Conservation (phyloP, 176 grass and related monocot species). For the Zea mays region DNA sequence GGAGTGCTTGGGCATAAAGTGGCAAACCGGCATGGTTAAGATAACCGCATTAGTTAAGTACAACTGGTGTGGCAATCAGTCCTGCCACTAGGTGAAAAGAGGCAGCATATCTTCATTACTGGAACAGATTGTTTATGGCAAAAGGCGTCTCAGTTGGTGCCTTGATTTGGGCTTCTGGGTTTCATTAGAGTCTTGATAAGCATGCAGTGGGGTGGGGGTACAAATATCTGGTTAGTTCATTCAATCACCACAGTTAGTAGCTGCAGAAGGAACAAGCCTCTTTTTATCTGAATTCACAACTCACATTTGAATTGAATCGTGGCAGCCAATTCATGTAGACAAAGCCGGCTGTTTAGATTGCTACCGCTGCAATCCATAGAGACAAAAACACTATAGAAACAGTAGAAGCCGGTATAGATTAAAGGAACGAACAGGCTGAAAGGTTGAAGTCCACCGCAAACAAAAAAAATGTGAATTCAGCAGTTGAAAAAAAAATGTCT, state of each 20-base stretch:
- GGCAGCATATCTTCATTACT: conserved; percentile 46
- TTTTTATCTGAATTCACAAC: not conserved
- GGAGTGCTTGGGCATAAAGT: conserved; percentile 50
- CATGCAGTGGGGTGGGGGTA: conserved; percentile 19
- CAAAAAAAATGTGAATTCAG: not conserved
- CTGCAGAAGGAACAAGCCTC: not conserved
- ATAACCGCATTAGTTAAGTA: conserved; percentile 49
- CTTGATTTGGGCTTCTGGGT: conserved; percentile 10
- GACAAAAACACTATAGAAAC: too few species aligned
- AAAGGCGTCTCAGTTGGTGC: conserved; percentile 38
- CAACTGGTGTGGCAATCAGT: conserved; percentile 53
- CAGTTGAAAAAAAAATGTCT: not conserved
- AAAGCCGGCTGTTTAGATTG: not conserved
- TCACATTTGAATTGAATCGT: not conserved
- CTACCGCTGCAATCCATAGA: too few species aligned
- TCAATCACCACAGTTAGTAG: not conserved
- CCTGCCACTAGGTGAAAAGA: conserved; percentile 55
- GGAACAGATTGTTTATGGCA: conserved; percentile 40
- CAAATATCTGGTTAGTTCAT: conserved; percentile 11
- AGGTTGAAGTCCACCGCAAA: too few species aligned
- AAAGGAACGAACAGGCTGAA: too few species aligned
- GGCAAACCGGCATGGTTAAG: conserved; percentile 31
- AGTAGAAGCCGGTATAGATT: too few species aligned
- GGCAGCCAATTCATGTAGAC: not conserved
- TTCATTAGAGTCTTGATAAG: conserved; percentile 31